Percentiles rank a stretch among this genome's conserved stretches.
These are phyloP conservation scores for Trichoderma koningiopsis DNA, from an alignment of 2,329 filamentous ascomycete species.

Conservation along the genomic window DNA sequence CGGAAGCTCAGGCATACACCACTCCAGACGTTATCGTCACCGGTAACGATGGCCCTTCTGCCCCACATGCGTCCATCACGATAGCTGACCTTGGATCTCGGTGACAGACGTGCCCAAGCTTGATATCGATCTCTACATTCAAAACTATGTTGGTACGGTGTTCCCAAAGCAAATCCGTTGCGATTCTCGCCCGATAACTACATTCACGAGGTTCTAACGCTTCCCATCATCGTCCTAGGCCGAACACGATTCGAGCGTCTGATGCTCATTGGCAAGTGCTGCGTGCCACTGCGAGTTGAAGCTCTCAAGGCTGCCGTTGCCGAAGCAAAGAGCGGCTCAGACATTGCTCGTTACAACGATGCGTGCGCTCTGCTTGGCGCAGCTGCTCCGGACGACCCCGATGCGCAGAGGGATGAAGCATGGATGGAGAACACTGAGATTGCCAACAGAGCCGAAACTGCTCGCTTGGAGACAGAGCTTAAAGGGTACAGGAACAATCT, in stretches of 20 bases:
- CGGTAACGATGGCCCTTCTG: constrained; percentile 31
- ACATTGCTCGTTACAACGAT: constrained; percentile 70
- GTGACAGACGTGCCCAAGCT: constrained; percentile 75
- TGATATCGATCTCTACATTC: constrained; percentile 86
- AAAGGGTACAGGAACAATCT: constrained; percentile 95
- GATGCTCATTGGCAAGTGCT: constrained; percentile 77
- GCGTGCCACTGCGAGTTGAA: constrained; percentile 73
- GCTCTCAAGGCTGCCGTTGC: constrained; percentile 75
- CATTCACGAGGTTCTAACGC: neutral
- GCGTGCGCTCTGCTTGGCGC: constrained; percentile 66
- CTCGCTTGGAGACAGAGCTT: constrained; percentile 79
- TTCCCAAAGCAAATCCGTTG: neutral
- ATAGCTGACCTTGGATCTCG: constrained; percentile 18
- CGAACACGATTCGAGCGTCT: constrained; percentile 81
- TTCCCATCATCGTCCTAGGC: constrained; percentile 52
- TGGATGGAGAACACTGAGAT: constrained; percentile 74
- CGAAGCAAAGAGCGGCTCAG: constrained; percentile 75
- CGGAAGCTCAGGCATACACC: constrained; percentile 16
- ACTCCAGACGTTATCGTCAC: constrained; percentile 46
- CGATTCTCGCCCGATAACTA: neutral
- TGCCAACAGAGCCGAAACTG: constrained; percentile 68
- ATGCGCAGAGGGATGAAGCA: constrained; percentile 66
- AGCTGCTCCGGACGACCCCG: constrained; percentile 66
- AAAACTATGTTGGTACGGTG: constrained; percentile 77
- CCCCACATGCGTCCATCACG: neutral